Percentiles rank a stretch among this genome's conserved stretches.
phyloP scores from a whole-genome alignment of 208 protist species.

The Trypanosoma platydactyli region DNA sequence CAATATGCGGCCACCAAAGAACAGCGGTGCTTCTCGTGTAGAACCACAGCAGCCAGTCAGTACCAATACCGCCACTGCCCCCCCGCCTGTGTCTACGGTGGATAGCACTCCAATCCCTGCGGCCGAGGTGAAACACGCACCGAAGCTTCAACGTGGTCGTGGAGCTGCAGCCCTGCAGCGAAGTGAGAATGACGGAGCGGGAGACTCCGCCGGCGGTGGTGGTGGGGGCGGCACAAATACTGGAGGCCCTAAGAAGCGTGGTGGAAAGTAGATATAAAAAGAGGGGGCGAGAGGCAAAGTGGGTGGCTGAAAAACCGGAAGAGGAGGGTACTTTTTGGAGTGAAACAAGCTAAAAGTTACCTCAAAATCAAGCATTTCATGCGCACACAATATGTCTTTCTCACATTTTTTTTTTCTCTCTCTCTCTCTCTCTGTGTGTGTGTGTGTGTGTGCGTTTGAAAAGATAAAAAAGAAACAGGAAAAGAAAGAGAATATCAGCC shows the following conservation, averaged over 20 bases:
- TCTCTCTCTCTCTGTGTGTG: too few species aligned
- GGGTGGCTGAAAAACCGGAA: background rate
- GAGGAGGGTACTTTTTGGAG: too few species aligned
- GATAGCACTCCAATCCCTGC: constrained; percentile 32
- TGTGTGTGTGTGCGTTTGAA: too few species aligned
- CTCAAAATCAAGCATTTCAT: too few species aligned
- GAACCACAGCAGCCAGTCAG: constrained; percentile 34
- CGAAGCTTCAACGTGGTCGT: constrained; percentile 52
- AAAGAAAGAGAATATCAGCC: too few species aligned
- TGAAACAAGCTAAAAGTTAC: background rate
- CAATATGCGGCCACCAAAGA: constrained; percentile 20
- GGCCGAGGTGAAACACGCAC: constrained; percentile 32
- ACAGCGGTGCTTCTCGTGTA: constrained; percentile 21
- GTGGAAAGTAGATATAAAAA: constrained; percentile 27
- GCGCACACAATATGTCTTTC: too few species aligned
- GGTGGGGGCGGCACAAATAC: background rate
- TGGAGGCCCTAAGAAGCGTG: constrained; percentile 29
- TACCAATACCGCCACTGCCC: constrained; percentile 18
- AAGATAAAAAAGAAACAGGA: too few species aligned
- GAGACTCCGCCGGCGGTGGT: constrained; percentile 14
- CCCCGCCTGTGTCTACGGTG: constrained; percentile 37
- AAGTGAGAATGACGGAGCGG: background rate
- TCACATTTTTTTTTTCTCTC: too few species aligned
- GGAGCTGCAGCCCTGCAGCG: constrained; percentile 32
- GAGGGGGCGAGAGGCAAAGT: background rate